Conservation (phyloP, 768 basidiomycete species). For the Phylloporus sp. region DNA sequence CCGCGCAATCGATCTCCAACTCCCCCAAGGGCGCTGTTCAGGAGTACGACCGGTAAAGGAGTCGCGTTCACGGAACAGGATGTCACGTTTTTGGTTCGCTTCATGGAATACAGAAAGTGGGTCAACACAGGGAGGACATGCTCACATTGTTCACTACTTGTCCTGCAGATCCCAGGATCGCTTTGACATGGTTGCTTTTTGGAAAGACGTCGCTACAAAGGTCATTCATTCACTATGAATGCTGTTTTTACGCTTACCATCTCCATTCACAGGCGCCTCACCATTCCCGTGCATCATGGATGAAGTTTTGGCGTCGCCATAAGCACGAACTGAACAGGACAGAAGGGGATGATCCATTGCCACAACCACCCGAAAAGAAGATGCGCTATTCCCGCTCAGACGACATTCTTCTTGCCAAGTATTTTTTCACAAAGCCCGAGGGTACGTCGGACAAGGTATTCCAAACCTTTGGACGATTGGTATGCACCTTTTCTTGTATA, state of each 20-base stretch:
- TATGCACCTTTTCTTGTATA: conserved; percentile 32
- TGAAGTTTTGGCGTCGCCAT: conserved; percentile 89
- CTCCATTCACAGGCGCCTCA: conserved; percentile 63
- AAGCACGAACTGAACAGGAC: conserved; percentile 73
- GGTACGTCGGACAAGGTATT: conserved; percentile 84
- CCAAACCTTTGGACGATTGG: conserved; percentile 69
- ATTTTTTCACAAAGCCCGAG: conserved; percentile 66
- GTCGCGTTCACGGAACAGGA: conserved; percentile 87
- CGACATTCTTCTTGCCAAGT: conserved; percentile 73
- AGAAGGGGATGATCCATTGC: conserved; percentile 65
- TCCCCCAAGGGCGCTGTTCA: conserved; percentile 70
- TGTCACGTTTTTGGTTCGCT: conserved; percentile 67
- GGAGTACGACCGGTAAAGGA: conserved; percentile 87
- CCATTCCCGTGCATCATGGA: conserved; percentile 89
- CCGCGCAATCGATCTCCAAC: conserved; percentile 70
- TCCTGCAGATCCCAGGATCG: conserved; percentile 48
- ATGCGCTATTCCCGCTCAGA: conserved; percentile 79
- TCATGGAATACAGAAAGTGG: conserved; percentile 73
- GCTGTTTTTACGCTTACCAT: conserved; percentile 1
- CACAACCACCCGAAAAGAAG: conserved; percentile 79
- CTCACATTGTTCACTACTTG: conserved; percentile 6
- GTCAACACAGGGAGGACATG: conserved; percentile 18
- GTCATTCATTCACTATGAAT: conserved; percentile 29
- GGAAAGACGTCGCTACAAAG: conserved; percentile 72
- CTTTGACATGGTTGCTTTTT: conserved; percentile 71